Percentiles rank a stretch among this genome's conserved stretches.
These are phyloP conservation scores for Cichorium intybus DNA, from an alignment of 140 eudicot species.

Conservation along the genomic window DNA sequence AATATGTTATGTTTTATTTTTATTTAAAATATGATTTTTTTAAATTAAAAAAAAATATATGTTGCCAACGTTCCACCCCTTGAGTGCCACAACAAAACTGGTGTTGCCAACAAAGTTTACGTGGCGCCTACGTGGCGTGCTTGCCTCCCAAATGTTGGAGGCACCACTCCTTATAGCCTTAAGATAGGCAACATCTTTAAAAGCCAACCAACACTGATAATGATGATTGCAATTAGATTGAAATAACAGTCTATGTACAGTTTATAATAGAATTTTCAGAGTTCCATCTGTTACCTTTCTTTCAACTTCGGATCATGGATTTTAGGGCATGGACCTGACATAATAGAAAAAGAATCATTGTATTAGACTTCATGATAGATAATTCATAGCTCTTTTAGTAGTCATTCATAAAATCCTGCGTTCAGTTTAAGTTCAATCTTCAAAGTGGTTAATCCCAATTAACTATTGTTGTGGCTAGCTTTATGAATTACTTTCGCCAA, in stretches of 20 bases:
- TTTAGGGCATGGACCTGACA: slow-evolving; percentile 78
- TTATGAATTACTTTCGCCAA: neutral
- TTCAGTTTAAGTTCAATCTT: neutral
- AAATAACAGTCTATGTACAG: neutral
- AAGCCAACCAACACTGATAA: slow-evolving; percentile 10
- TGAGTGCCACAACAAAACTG: too few relatives aligned
- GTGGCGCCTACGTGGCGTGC: too few relatives aligned
- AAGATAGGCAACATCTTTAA: neutral
- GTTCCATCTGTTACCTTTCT: slow-evolving; percentile 64
- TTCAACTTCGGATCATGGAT: slow-evolving; percentile 91
- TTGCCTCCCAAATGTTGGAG: too few relatives aligned
- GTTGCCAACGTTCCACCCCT: too few relatives aligned
- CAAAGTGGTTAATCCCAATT: neutral
- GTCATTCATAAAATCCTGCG: neutral
- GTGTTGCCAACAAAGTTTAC: too few relatives aligned
- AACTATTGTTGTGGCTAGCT: neutral
- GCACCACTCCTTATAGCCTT: too few relatives aligned
- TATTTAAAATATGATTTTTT: too few relatives aligned
- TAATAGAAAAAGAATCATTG: slow-evolving; percentile 9
- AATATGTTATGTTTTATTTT: too few relatives aligned
- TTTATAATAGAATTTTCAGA: neutral
- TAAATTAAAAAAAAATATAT: too few relatives aligned
- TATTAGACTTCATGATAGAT: slow-evolving; percentile 1
- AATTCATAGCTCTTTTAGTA: neutral
- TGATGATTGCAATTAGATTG: neutral